phyloP scores from a whole-genome alignment of 495 filamentous ascomycete species.

The Amphirosellinia nigrospora region DNA sequence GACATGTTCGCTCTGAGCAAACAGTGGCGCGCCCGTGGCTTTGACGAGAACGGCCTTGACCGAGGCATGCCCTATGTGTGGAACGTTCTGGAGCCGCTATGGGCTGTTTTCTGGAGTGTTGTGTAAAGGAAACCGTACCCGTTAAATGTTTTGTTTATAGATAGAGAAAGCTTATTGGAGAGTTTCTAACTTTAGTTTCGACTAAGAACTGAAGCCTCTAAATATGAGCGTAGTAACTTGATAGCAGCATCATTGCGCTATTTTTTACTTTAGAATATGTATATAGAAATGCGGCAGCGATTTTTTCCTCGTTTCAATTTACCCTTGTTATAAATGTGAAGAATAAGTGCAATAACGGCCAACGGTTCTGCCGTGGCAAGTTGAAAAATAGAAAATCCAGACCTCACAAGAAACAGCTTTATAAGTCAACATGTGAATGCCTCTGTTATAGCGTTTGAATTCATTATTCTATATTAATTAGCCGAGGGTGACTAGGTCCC shows the following conservation, averaged over 20 bases:
- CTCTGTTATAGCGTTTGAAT: too few relatives aligned
- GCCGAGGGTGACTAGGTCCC: too few relatives aligned
- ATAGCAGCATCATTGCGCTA: too few relatives aligned
- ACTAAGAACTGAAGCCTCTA: not conserved
- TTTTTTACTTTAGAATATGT: not conserved
- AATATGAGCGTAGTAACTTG: not conserved
- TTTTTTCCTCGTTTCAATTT: not conserved
- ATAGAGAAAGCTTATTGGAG: not conserved
- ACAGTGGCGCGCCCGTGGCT: constrained; percentile 32
- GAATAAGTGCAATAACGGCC: not conserved
- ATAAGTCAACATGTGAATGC: too few relatives aligned
- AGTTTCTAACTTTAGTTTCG: not conserved
- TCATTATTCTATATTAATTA: too few relatives aligned
- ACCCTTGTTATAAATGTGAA: not conserved
- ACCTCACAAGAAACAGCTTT: not conserved
- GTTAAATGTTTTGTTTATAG: not conserved
- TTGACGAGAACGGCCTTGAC: constrained; percentile 42
- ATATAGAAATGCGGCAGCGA: not conserved
- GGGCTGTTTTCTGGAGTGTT: constrained; percentile 28
- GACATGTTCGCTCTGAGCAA: constrained; percentile 38
- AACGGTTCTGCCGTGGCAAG: not conserved
- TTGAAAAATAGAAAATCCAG: not conserved
- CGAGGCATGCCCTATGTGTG: constrained; percentile 51
- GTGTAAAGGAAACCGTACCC: constrained; percentile 1
- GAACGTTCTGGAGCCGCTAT: constrained; percentile 38